Evolutionary conservation across 2,329 filamentous ascomycete genomes (phyloP), one percentile per base, ranked within the genome.

Genomic region (Hypoxylon sp.): DNA sequence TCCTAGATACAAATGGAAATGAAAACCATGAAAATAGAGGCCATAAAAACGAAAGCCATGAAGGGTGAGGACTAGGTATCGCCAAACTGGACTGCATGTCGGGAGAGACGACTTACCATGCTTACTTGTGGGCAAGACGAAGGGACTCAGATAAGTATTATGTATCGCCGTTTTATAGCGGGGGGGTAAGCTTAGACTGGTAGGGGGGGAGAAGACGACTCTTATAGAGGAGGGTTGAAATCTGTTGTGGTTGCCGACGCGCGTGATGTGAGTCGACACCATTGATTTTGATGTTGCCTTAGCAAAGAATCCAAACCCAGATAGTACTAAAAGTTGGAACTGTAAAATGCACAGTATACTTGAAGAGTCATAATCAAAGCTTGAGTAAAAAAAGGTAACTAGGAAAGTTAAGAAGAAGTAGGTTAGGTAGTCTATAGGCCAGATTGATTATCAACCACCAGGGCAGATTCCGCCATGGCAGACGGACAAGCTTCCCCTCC

Each of bases 101-200:
- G n/a, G n/a, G n/a, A n/a, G n/a, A n/a, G n/a, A n/a, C n/a, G n/a
- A 56, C 59, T 51, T 50, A 61, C 59, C 59, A 60, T 62, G 48
- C 41, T 61, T 61, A 41, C 45, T 58, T 59, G 17, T 37, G 26
- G 43, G 47, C 55, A 46, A 63, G 48, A 57, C 55, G 46, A 52
- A 43, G 57, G 43, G 46, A 52, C 43, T 43, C 46, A 40, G 37
- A 26, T 34, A 30, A 36, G 41, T 41, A 38, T 23, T 48, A n/a
- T n/a, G n/a, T n/a, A 40, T 52, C 32, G 36, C 47, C 49, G n/a
- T 49, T 36, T 34, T 54, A 36, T 45, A 27, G 46, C 21, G 38
- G 9, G n/a, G 45, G 42, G 38, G 35, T 46, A 34, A 51, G 34
- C 43, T 27, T n/a, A 32, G 37, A 26, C 17, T 9, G 31, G 50